Evolutionary conservation across 306 rosid genomes (phyloP), one percentile per base, ranked within the genome.

Genomic region (Malus asiatica): DNA sequence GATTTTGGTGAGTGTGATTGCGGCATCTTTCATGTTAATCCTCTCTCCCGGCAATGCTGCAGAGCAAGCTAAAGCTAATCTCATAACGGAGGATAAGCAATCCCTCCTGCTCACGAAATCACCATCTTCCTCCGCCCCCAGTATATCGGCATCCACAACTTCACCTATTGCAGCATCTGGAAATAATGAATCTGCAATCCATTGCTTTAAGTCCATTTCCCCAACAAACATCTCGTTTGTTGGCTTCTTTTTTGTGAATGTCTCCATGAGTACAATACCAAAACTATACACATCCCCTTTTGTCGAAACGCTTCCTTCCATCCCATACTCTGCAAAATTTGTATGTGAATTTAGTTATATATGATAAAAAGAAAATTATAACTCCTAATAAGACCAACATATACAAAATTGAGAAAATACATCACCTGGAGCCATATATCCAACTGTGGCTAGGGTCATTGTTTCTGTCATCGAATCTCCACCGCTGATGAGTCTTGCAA

Each of bases 351-450:
- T 20, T n/a, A n/a, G 62, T 57, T 57, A 1, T n/a, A 8, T 8
- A 57, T 57, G 25, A 8, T n/a, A n/a, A n/a, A n/a, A 20, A 19
- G 62, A n/a, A 57, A n/a, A n/a, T n/a, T 57, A 8, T 0, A 19
- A 57, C 14, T 57, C 29, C 22, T 3, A 57, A n/a, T 57, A 19
- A 4, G 29, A 3, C 7, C 2, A 52, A 6, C 14, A 3, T 57
- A 10, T n/a, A 20, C 2, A 4, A n/a, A 0, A 1, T 57, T 57
- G 0, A n/a, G 1, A n/a, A 10, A 4, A 11, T 9, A 9, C 27
- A n/a, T 57, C 25, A 57, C 62, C 29, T 57, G 62, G 62, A 57
- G 29, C 62, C 40, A 35, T 35, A 35, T 35, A 35, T 35, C 40
- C 40, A 35, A 35, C 8, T 35, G 40, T 35, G 40, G 40, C 8